Percentiles rank a stretch among this genome's conserved stretches.
Evolutionary conservation across 345 rosid species (phyloP).

Genomic region (Euphorbia lathyris): DNA sequence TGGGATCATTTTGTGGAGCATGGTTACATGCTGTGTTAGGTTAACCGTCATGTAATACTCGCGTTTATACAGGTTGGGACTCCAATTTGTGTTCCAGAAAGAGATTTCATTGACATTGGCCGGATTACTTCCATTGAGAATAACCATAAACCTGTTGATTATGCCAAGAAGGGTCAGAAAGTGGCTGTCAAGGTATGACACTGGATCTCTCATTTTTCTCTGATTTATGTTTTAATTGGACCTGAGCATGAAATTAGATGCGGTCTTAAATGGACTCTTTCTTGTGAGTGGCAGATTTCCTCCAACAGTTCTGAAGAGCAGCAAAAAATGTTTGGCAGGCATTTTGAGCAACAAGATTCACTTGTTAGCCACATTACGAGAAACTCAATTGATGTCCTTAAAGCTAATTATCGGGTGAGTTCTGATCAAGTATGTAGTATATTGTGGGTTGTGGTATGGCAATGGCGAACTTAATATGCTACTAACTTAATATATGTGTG

Average conservation of each 20-base stretch:
- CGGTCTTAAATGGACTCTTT: background rate
- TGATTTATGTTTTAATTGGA: background rate
- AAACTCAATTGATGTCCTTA: slow-evolving; percentile 78
- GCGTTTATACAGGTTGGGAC: slow-evolving; percentile 65
- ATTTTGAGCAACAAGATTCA: slow-evolving; percentile 79
- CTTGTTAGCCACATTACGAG: slow-evolving; percentile 89
- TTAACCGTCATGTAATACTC: slow-evolving; percentile 3
- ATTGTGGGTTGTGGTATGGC: background rate
- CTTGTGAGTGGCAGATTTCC: slow-evolving; percentile 47
- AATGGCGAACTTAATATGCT: background rate
- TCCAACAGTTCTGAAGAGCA: slow-evolving; percentile 73
- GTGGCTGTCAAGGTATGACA: slow-evolving; percentile 84
- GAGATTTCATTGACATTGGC: slow-evolving; percentile 82
- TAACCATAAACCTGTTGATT: slow-evolving; percentile 69
- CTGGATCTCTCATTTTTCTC: background rate
- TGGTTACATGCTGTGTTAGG: background rate
- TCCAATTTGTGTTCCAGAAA: slow-evolving; percentile 78
- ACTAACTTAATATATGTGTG: background rate
- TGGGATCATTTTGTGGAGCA: background rate
- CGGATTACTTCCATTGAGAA: slow-evolving; percentile 77
- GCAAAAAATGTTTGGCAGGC: slow-evolving; percentile 90
- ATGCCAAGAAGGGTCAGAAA: slow-evolving; percentile 73
- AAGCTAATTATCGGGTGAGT: slow-evolving; percentile 74
- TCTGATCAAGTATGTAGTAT: background rate
- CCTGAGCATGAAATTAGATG: background rate